phyloP scores from a whole-genome alignment of 2,329 filamentous ascomycete species.

The Ophiobolus disseminans region DNA sequence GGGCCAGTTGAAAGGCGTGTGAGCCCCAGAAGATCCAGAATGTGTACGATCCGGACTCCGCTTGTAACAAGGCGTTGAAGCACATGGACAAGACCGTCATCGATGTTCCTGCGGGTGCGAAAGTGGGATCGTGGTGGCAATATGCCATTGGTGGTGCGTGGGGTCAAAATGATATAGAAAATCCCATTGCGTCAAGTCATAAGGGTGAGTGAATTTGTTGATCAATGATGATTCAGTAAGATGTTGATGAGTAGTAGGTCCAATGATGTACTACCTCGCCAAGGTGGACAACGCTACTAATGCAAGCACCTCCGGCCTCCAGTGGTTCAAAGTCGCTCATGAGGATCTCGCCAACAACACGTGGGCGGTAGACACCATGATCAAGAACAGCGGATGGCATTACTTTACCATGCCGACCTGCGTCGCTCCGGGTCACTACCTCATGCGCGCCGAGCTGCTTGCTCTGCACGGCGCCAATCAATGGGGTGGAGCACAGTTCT shows the following conservation, averaged over 20 bases:
- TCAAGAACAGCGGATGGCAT: constrained; percentile 53
- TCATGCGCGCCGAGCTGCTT: constrained; percentile 51
- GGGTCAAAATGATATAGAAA: constrained; percentile 55
- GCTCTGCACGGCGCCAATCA: constrained; percentile 45
- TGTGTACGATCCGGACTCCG: constrained; percentile 51
- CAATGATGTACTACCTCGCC: constrained; percentile 31
- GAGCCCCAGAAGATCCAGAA: constrained; percentile 57
- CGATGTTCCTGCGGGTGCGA: constrained; percentile 56
- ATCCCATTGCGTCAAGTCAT: constrained; percentile 57
- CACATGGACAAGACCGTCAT: constrained; percentile 51
- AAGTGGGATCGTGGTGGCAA: constrained; percentile 56
- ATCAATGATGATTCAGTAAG: neutral
- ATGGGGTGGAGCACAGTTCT: constrained; percentile 20
- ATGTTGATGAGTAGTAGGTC: constrained; percentile 9
- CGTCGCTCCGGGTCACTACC: constrained; percentile 46
- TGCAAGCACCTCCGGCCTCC: constrained; percentile 41
- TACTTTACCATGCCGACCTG: constrained; percentile 42
- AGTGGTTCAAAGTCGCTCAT: constrained; percentile 49
- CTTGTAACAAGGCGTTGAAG: constrained; percentile 52
- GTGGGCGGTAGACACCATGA: constrained; percentile 58
- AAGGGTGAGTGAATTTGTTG: constrained; percentile 44
- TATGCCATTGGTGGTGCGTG: constrained; percentile 61
- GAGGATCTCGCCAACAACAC: constrained; percentile 45
- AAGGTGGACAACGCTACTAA: constrained; percentile 46
- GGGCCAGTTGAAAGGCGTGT: constrained; percentile 57